These are phyloP conservation scores for Xylaria curta DNA, from an alignment of 495 filamentous ascomycete species.

Conservation along the genomic window DNA sequence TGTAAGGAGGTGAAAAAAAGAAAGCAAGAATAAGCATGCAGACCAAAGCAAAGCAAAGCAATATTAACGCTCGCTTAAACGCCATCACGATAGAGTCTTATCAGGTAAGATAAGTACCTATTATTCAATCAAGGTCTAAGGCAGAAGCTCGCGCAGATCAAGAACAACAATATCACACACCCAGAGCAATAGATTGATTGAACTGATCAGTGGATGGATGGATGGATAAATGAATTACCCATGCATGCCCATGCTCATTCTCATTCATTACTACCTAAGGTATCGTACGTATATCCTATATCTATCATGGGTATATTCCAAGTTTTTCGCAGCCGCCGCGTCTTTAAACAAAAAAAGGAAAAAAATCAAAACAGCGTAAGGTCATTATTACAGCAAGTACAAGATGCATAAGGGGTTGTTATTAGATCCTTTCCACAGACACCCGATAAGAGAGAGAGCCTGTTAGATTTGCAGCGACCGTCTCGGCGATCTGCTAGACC, in stretches of 20 bases:
- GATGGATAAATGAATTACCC: background rate
- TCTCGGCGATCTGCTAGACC: background rate
- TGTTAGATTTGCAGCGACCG: background rate
- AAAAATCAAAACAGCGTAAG: background rate
- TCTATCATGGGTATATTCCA: conserved; percentile 18
- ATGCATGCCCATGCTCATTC: background rate
- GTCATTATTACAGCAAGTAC: background rate
- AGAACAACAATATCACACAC: background rate
- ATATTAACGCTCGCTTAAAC: background rate
- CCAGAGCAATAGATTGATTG: background rate
- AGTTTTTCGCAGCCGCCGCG: background rate
- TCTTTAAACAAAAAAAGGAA: background rate
- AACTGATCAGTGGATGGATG: background rate
- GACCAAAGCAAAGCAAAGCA: background rate
- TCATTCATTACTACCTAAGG: conserved; percentile 6
- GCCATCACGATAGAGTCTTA: too few species aligned
- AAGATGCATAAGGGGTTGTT: background rate
- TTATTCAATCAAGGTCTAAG: background rate
- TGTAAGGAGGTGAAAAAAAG: background rate
- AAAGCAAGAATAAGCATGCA: background rate
- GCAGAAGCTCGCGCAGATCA: too few species aligned
- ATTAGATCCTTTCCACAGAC: background rate
- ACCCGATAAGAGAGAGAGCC: background rate
- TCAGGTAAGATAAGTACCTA: background rate
- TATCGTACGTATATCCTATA: conserved; percentile 4